Conservation (phyloP, 768 basidiomycete species). For the Lentinula raphanica region DNA sequence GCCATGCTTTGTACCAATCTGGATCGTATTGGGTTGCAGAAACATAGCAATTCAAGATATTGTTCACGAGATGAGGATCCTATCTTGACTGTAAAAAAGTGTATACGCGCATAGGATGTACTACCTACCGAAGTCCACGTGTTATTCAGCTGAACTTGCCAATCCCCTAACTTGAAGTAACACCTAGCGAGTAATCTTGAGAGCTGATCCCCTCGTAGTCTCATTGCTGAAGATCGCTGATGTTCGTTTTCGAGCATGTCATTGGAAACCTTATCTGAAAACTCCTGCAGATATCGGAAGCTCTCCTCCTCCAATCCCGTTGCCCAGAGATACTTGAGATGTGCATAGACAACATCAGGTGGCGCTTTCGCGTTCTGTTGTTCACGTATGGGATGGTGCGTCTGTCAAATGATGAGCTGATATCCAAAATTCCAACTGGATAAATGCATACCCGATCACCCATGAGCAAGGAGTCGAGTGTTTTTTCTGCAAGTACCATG, state of each 20-base stretch:
- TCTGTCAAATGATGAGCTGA: slow-evolving; percentile 17
- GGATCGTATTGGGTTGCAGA: slow-evolving; percentile 89
- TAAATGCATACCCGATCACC: slow-evolving; percentile 54
- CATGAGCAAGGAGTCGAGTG: slow-evolving; percentile 84
- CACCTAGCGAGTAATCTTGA: slow-evolving; percentile 90
- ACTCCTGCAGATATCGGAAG: slow-evolving; percentile 75
- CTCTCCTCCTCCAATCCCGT: slow-evolving; percentile 73
- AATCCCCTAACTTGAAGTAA: slow-evolving; percentile 94
- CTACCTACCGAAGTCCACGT: slow-evolving; percentile 69
- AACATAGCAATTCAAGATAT: slow-evolving; percentile 80
- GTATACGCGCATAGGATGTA: not conserved
- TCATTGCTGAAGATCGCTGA: slow-evolving; percentile 47
- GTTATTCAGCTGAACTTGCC: slow-evolving; percentile 81
- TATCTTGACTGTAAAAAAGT: not conserved
- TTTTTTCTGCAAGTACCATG: slow-evolving; percentile 94
- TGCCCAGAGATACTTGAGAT: slow-evolving; percentile 95
- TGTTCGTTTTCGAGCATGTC: slow-evolving; percentile 65
- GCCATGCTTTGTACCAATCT: slow-evolving; percentile 99
- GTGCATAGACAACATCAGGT: slow-evolving; percentile 93
- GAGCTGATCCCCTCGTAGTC: slow-evolving; percentile 58
- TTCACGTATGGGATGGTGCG: slow-evolving; percentile 48
- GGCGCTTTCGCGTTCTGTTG: slow-evolving; percentile 68
- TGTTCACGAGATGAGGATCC: slow-evolving; percentile 66
- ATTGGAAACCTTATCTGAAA: slow-evolving; percentile 67
- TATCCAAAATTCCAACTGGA: not conserved